Conservation (phyloP, 768 basidiomycete species). For the Tubosaeta sp. region DNA sequence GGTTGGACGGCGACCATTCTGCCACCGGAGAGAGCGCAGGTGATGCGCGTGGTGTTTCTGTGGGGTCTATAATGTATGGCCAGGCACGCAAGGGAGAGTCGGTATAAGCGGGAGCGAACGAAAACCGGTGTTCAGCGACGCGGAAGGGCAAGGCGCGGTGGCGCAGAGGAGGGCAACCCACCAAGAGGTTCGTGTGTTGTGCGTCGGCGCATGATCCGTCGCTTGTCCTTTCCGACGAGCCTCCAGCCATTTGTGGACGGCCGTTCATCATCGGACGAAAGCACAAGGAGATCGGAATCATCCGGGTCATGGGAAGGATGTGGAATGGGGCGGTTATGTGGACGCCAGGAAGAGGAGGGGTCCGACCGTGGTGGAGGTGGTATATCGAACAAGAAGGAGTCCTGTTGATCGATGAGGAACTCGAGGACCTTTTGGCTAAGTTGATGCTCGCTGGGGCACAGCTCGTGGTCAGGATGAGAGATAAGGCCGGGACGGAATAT, state of each 20-base stretch:
- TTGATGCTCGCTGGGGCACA: conserved; percentile 81
- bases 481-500: conserved; percentile 96
- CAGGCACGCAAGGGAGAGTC: conserved; percentile 5
- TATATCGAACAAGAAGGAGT: conserved; percentile 90
- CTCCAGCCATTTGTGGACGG: conserved; percentile 51
- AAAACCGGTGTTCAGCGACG: conserved; percentile 25
- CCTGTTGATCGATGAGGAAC: conserved; percentile 94
- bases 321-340: conserved; percentile 6
- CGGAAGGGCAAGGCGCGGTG: conserved; percentile 26
- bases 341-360: conserved; percentile 28
- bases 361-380: conserved; percentile 56
- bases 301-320: conserved; percentile 31
- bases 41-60: conserved; percentile 25
- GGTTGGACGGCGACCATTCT: conserved; percentile 38
- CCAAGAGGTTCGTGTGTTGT: conserved; percentile 48
- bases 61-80: conserved; percentile 17
- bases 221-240: conserved; percentile 38
- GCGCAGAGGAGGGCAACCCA: conserved; percentile 32
- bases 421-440: conserved; percentile 89
- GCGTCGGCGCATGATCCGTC: conserved; percentile 49
- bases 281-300: conserved; percentile 42
- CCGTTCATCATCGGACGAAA: conserved; percentile 48
- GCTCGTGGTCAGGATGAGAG: conserved; percentile 82
- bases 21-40: conserved; percentile 45
- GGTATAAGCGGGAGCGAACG: conserved; percentile 1